Conservation (phyloP, 257 asterid genomes). For the Hygrophila difformis region DNA sequence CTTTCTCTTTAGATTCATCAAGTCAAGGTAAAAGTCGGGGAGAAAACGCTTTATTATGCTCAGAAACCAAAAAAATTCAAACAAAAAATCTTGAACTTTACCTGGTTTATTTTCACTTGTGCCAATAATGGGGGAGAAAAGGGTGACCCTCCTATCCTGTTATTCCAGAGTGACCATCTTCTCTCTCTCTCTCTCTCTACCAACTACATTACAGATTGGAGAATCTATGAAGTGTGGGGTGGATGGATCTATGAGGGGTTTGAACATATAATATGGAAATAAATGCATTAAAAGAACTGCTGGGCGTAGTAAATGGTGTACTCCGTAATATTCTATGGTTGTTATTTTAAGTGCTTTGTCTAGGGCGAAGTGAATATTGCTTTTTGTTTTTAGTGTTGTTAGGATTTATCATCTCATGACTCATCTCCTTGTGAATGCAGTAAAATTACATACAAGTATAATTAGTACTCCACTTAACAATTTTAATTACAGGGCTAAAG, state of each 20-base stretch:
- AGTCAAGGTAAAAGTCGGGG: slow-evolving; percentile 13
- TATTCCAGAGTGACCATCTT: slow-evolving; percentile 17
- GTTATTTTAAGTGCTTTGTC: slow-evolving; percentile 34
- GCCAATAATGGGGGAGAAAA: slow-evolving; percentile 15
- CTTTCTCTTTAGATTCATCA: slow-evolving; percentile 19
- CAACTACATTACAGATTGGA: slow-evolving; percentile 32
- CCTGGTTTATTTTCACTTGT: slow-evolving; percentile 29
- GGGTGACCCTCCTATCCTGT: slow-evolving; percentile 21
- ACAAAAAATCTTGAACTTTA: slow-evolving; percentile 21
- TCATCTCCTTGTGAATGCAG: slow-evolving; percentile 8
- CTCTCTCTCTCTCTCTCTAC: slow-evolving; percentile 7
- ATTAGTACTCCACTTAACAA: too few species aligned
- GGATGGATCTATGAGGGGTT: slow-evolving; percentile 49
- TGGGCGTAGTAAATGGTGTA: slow-evolving; percentile 39
- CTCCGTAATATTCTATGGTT: slow-evolving; percentile 33
- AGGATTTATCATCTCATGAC: slow-evolving; percentile 18
- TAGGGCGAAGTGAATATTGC: slow-evolving; percentile 36
- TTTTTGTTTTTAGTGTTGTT: slow-evolving; percentile 58
- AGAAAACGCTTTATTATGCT: slow-evolving; percentile 14
- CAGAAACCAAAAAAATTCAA: background rate
- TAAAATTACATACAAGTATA: slow-evolving; percentile 12
- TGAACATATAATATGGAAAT: slow-evolving; percentile 39
- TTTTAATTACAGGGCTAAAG: slow-evolving; percentile 28
- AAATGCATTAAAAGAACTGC: slow-evolving; percentile 58
- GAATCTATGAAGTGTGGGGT: slow-evolving; percentile 44